Conservation (phyloP, 1,284 basidiomycete species). For the Cutaneotrichosporon curvatum region DNA sequence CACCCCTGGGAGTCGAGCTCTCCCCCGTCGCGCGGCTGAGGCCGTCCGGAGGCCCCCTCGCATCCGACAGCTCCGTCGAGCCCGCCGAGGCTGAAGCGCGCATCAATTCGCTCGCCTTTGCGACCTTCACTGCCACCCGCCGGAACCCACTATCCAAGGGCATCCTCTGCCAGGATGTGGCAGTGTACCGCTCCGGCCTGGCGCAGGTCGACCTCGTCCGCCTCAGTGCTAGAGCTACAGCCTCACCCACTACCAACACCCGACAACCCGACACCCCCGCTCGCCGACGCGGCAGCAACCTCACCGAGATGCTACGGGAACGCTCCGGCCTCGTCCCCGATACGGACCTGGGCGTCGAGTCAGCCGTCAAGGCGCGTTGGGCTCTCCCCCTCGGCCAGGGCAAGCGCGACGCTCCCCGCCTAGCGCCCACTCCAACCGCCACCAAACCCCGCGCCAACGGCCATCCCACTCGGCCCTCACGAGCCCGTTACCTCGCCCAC, state of each 20-base stretch:
- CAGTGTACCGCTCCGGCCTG: constrained; percentile 20
- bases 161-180: constrained; percentile 28
- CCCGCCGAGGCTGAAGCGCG: no score
- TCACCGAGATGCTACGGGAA: constrained; percentile 41
- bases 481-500: constrained; percentile 54
- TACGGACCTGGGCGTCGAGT: constrained; percentile 52
- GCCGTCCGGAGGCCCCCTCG: not conserved
- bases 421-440: not conserved
- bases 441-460: not conserved
- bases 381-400: constrained; percentile 53
- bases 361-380: constrained; percentile 61
- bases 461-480: no score
- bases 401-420: constrained; percentile 41
- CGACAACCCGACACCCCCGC: no score
- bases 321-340: constrained; percentile 18
- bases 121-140: constrained; percentile 15
- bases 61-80: no score
- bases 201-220: constrained; percentile 26
- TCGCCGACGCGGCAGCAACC: constrained; percentile 26
- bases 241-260: no score
- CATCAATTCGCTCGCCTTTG: no score
- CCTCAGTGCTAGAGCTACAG: constrained; percentile 2
- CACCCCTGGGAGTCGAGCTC: constrained; percentile 54
- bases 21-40: constrained; percentile 55
- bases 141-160: constrained; percentile 16